phyloP scores from a whole-genome alignment of 768 basidiomycete species.

The Calocera cornea region DNA sequence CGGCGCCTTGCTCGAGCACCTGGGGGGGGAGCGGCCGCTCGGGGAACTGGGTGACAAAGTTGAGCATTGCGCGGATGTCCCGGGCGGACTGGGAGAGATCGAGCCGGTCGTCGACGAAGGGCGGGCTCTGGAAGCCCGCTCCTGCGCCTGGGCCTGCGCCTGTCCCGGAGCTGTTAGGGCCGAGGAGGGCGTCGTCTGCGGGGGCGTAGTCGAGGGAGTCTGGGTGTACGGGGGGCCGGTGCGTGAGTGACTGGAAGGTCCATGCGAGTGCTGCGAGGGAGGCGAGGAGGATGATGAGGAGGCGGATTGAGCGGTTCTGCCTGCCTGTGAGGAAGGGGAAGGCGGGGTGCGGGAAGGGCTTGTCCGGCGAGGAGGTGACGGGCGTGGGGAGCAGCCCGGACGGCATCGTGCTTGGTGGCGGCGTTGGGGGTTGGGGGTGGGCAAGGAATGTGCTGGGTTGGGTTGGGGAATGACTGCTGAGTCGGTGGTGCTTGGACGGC shows the following conservation, averaged over 20 bases:
- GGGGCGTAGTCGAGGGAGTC: background rate
- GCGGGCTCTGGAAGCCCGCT: background rate
- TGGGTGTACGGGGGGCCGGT: background rate
- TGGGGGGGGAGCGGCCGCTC: conserved; percentile 5
- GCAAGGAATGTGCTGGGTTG: background rate
- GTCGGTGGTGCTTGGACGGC: no score
- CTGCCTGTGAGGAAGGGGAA: background rate
- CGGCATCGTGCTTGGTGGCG: background rate
- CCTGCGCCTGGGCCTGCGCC: background rate
- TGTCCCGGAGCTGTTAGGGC: background rate
- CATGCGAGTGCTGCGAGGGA: background rate
- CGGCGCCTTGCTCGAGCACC: background rate
- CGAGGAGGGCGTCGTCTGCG: background rate
- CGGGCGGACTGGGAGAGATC: background rate
- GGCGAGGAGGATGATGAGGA: background rate
- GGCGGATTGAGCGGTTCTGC: background rate
- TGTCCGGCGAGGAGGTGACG: background rate
- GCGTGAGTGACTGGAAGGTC: background rate
- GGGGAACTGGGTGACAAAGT: conserved; percentile 9
- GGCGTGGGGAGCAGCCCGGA: background rate
- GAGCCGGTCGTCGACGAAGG: background rate
- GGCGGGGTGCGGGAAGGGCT: background rate
- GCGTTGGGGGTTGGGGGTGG: background rate
- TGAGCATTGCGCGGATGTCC: conserved; percentile 2
- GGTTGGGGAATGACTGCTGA: no score